Evolutionary conservation across 352 stramenopile species (phyloP).

Genomic region (Phytophthora ohioensis): DNA sequence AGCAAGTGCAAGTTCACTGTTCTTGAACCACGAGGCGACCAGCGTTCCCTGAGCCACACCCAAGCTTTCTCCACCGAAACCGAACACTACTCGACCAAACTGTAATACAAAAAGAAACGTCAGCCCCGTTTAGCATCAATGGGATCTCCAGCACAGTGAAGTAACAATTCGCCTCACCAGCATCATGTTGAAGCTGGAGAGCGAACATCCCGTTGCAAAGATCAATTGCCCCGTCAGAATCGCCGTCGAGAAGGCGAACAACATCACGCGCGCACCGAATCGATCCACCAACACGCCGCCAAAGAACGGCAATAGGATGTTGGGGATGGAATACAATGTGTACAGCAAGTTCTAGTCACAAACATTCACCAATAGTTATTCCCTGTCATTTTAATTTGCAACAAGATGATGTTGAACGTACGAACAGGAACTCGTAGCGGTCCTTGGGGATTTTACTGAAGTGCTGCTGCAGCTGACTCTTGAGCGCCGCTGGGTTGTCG

Average conservation of each 20-base stretch:
- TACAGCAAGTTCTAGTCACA: conserved; percentile 90
- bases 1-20: conserved; percentile 92
- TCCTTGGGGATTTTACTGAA: conserved; percentile 79
- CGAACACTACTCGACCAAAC: conserved; percentile 91
- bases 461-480: conserved; percentile 88
- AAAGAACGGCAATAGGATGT: conserved; percentile 94
- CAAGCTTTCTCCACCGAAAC: conserved; percentile 92
- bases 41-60: conserved; percentile 92
- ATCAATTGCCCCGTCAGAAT: conserved; percentile 90
- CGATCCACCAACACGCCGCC: conserved; percentile 92
- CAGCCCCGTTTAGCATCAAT: conserved; percentile 2
- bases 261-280: conserved; percentile 85
- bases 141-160: background rate
- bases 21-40: conserved; percentile 94
- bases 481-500: conserved; percentile 89
- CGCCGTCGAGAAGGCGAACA: conserved; percentile 86
- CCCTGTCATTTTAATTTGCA: background rate
- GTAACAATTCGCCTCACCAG: conserved; percentile 42
- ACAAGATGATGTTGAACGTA: conserved; percentile 34
- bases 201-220: conserved; percentile 87
- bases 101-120: conserved; percentile 38
- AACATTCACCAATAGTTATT: conserved; percentile 7
- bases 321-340: conserved; percentile 94
- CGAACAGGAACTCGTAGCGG: conserved; percentile 87
- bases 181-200: conserved; percentile 85